These are phyloP conservation scores for Cercophora scortea DNA, from an alignment of 495 filamentous ascomycete genomes.

Conservation along the genomic window DNA sequence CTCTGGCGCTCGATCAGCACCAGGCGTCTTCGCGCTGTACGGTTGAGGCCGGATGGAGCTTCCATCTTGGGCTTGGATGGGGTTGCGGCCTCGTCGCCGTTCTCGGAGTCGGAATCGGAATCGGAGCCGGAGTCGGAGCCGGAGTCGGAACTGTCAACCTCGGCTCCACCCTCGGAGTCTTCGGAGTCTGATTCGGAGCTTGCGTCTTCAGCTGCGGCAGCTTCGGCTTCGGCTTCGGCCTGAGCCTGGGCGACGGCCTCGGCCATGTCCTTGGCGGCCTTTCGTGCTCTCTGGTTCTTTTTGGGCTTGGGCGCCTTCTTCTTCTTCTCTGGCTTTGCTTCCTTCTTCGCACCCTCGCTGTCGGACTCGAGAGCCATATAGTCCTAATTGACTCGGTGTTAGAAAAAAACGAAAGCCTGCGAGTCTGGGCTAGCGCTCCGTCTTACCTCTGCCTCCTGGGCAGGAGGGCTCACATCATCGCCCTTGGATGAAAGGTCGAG, in stretches of 20 bases:
- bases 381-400: background rate
- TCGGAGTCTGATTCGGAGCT: background rate
- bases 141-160: background rate
- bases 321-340: constrained; percentile 1
- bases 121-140: background rate
- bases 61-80: background rate
- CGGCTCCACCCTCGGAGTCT: background rate
- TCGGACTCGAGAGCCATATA: constrained; percentile 1
- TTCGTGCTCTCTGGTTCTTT: background rate
- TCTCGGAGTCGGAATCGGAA: background rate
- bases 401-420: background rate
- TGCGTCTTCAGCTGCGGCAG: background rate
- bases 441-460: background rate
- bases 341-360: background rate
- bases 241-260: background rate
- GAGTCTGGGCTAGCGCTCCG: background rate
- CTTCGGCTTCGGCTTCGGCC: background rate
- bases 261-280: background rate
- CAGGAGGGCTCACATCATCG: background rate
- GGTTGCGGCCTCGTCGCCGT: background rate
- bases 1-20: constrained; percentile 17
- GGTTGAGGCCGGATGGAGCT: constrained; percentile 9
- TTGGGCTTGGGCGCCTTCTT: background rate
- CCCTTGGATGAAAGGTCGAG: background rate
- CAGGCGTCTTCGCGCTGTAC: constrained; percentile 16